A percentile compares a stretch with the other conserved stretches of the same genome.
Evolutionary conservation across 108 stramenopile species (phyloP).

Genomic region (Epithemia pelagica): DNA sequence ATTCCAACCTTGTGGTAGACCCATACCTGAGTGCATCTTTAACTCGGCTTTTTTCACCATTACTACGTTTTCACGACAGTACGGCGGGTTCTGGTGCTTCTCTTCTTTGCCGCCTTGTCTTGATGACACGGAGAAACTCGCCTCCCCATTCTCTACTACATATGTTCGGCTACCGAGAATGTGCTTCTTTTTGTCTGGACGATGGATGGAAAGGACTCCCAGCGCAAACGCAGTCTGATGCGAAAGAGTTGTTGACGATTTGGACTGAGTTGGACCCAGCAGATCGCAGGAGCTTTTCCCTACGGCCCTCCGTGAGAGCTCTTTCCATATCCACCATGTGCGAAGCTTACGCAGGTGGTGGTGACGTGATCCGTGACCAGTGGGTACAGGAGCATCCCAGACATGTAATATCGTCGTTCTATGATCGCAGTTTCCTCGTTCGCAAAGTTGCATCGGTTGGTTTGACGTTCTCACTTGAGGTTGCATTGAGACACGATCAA

Average conservation of each 20-base stretch:
- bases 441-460: not conserved
- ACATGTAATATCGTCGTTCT: not conserved
- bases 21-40: not conserved
- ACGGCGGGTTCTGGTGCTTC: not conserved
- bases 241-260: not conserved
- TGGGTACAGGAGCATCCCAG: not conserved
- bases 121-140: not conserved
- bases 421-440: not conserved
- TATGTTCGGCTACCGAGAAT: conserved; percentile 1
- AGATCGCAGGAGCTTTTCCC: not conserved
- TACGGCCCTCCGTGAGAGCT: not conserved
- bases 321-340: not conserved
- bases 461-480: not conserved
- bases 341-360: not conserved
- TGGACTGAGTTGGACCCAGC: not conserved
- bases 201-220: not conserved
- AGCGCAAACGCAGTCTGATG: not conserved
- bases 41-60: not conserved
- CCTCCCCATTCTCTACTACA: not conserved
- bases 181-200: not conserved
- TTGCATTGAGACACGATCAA: not conserved
- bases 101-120: not conserved
- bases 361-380: not conserved
- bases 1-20: not conserved
- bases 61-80: not conserved